Conservation (phyloP, 768 basidiomycete genomes). For the Crassisporium funariophilum region DNA sequence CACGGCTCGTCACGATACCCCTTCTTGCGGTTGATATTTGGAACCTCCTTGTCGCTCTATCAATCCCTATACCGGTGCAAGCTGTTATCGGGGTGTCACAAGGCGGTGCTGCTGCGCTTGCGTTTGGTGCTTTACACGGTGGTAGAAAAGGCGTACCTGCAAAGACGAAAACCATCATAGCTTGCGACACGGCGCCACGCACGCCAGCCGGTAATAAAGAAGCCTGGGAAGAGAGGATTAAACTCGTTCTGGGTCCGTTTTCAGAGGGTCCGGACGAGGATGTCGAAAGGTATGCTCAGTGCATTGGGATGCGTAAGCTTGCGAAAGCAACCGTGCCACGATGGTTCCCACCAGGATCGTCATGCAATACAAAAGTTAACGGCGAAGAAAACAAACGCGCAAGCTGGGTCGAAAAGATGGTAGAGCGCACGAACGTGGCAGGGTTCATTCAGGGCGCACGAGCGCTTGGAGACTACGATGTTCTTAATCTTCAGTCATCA, state of each 20-base stretch:
- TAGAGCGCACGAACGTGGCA: slow-evolving; percentile 38
- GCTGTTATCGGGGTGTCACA: slow-evolving; percentile 55
- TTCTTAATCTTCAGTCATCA: slow-evolving; percentile 9
- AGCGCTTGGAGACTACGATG: slow-evolving; percentile 48
- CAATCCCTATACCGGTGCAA: slow-evolving; percentile 41
- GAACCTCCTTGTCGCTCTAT: slow-evolving; percentile 34
- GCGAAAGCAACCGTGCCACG: slow-evolving; percentile 44
- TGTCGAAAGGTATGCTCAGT: slow-evolving; percentile 28
- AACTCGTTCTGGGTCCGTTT: slow-evolving; percentile 31
- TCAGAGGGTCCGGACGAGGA: slow-evolving; percentile 13
- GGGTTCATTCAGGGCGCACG: slow-evolving; percentile 50
- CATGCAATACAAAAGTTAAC: slow-evolving; percentile 6
- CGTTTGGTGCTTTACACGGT: slow-evolving; percentile 41
- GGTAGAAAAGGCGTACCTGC: too few species aligned
- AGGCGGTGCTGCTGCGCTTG: slow-evolving; percentile 53
- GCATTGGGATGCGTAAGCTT: slow-evolving; percentile 43
- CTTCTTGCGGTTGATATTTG: slow-evolving; percentile 49
- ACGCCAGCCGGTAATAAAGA: slow-evolving; percentile 48
- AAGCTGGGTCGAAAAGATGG: slow-evolving; percentile 37
- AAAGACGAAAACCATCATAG: slow-evolving; percentile 46
- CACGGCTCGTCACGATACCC: slow-evolving; percentile 39
- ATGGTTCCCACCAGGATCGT: slow-evolving; percentile 49
- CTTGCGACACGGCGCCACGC: slow-evolving; percentile 47
- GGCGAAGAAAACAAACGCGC: slow-evolving; percentile 14
- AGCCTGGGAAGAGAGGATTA: slow-evolving; percentile 51